These are phyloP conservation scores for Ophiostoma populinum DNA, from an alignment of 2,329 filamentous ascomycete genomes.

Conservation along the genomic window DNA sequence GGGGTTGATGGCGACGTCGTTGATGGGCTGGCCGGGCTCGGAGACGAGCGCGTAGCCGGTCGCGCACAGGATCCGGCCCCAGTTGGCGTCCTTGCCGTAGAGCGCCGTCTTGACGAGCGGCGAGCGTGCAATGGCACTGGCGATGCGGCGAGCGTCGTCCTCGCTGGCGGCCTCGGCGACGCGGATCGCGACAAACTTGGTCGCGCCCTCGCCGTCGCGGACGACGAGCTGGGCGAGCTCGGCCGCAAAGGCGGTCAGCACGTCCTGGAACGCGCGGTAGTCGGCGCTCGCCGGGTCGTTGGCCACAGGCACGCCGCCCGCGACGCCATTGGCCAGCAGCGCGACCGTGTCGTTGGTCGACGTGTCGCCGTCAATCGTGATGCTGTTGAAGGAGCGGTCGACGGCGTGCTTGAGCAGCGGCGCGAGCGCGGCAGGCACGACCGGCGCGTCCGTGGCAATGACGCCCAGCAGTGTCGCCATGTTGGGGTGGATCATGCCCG, in stretches of 20 bases:
- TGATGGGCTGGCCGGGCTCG: constrained; percentile 39
- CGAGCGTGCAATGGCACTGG: constrained; percentile 74
- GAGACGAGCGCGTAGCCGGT: constrained; percentile 62
- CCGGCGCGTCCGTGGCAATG: constrained; percentile 77
- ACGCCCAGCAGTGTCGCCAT: constrained; percentile 93
- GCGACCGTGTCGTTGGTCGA: constrained; percentile 95
- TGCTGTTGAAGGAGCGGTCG: constrained; percentile 83
- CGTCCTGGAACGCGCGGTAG: constrained; percentile 50
- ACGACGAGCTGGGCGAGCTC: constrained; percentile 86
- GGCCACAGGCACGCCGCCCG: constrained; percentile 51
- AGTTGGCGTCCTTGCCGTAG: constrained; percentile 95
- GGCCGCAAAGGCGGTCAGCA: constrained; percentile 62
- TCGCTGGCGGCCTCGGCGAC: constrained; percentile 58
- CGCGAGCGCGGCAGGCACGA: constrained; percentile 50
- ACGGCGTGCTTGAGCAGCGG: constrained; percentile 56
- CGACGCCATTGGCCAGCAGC: constrained; percentile 87
- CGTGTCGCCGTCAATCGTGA: constrained; percentile 92
- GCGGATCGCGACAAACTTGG: constrained; percentile 90
- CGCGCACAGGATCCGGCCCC: constrained; percentile 91
- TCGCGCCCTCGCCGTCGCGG: constrained; percentile 90
- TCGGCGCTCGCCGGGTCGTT: constrained; percentile 36
- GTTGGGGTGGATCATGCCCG: constrained; percentile 98
- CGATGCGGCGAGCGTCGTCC: constrained; percentile 58
- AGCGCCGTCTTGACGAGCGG: constrained; percentile 93
- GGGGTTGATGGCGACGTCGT: constrained; percentile 37